A percentile compares a stretch with the other conserved stretches of the same genome.
phyloP scores from a whole-genome alignment of 345 rosid species.

The Murraya koenigii region DNA sequence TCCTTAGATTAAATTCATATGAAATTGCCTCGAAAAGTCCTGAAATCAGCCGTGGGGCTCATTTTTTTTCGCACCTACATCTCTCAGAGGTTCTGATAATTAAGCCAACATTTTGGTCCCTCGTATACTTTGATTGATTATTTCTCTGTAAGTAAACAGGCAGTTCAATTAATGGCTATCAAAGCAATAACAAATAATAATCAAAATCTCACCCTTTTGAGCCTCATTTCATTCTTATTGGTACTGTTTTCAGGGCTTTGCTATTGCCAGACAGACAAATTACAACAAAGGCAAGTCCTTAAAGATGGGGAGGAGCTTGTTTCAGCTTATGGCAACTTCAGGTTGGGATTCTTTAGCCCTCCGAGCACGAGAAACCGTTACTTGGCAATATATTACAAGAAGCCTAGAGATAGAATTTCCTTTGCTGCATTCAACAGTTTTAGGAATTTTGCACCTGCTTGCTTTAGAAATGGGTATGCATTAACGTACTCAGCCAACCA shows the following conservation, averaged over 20 bases:
- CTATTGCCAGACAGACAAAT: constrained; percentile 4
- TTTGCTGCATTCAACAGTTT: rapidly evolving
- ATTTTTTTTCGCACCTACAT: too few relatives aligned
- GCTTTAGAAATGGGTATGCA: background rate
- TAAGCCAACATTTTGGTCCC: too few relatives aligned
- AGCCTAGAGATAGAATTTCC: background rate
- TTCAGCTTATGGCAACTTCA: constrained; percentile 10
- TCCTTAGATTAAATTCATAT: too few relatives aligned
- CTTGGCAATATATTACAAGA: constrained; percentile 10
- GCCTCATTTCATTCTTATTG: background rate
- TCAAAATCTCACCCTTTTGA: background rate
- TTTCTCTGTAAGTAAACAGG: background rate
- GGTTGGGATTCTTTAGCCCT: constrained; percentile 1
- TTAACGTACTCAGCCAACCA: rapidly evolving
- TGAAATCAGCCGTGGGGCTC: too few relatives aligned
- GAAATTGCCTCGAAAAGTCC: too few relatives aligned
- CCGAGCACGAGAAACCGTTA: background rate
- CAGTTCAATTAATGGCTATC: background rate
- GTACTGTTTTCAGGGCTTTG: background rate
- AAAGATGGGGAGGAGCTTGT: background rate
- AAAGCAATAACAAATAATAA: background rate
- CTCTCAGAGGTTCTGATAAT: too few relatives aligned
- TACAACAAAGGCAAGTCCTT: constrained; percentile 17
- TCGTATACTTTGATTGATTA: background rate
- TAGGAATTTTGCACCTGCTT: rapidly evolving